These are phyloP conservation scores for Colletotrichum echinochloae DNA, from an alignment of 2,329 filamentous ascomycete genomes.

Conservation along the genomic window DNA sequence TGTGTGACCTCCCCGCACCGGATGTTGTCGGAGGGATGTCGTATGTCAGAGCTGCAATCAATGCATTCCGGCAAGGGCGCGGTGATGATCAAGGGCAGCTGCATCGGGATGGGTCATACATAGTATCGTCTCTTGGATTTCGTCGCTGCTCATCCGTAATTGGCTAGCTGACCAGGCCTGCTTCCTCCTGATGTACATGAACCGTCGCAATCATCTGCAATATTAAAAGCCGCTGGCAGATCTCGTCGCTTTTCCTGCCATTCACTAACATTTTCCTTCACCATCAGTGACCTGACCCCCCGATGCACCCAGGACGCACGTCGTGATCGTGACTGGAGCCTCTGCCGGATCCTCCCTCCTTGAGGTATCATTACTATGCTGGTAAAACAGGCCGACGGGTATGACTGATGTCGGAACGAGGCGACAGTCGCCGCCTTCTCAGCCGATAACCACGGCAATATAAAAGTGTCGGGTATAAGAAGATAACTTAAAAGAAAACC, in stretches of 20 bases:
- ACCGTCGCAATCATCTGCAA: constrained; percentile 32
- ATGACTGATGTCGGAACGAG: constrained; percentile 15
- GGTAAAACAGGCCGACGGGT: constrained; percentile 37
- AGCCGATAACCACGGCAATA: constrained; percentile 46
- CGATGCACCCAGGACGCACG: constrained; percentile 6
- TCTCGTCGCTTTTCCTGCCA: constrained; percentile 28
- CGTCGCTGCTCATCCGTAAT: constrained; percentile 33
- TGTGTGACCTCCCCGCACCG: background rate
- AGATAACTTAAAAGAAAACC: constrained; percentile 30
- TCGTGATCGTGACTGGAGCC: constrained; percentile 12
- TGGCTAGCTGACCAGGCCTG: constrained; percentile 40
- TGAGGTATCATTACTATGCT: constrained; percentile 31
- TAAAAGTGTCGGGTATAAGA: constrained; percentile 54
- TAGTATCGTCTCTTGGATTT: constrained; percentile 30
- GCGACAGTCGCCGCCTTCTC: constrained; percentile 9
- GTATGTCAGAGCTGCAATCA: background rate
- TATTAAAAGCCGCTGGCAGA: constrained; percentile 35
- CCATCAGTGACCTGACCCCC: constrained; percentile 1
- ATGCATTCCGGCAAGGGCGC: background rate
- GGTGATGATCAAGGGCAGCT: background rate
- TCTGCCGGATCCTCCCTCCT: constrained; percentile 1
- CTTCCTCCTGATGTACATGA: constrained; percentile 39
- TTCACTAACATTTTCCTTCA: background rate
- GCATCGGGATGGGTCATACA: constrained; percentile 24
- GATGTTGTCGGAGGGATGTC: background rate